Evolutionary conservation across 1,139 yeast species (phyloP).

Genomic region (Spencermartinsiella ligniputridi): DNA sequence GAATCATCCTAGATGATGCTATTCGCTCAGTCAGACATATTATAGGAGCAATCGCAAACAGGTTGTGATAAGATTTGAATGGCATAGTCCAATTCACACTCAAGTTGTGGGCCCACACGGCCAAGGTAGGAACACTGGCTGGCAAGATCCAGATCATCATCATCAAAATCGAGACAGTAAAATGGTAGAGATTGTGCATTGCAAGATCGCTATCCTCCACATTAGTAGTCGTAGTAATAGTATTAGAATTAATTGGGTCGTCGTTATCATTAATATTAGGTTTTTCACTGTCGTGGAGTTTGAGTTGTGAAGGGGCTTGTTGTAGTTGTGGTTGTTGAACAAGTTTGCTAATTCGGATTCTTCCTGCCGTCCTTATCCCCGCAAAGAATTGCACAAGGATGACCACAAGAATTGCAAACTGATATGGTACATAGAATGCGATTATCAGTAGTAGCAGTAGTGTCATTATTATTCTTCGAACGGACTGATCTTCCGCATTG

Average conservation of each 20-base stretch:
- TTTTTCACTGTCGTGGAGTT: too few species aligned
- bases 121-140: constrained; percentile 30
- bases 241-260: background rate
- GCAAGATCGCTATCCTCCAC: background rate
- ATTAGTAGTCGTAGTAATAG: background rate
- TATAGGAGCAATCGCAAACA: constrained; percentile 32
- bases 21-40: constrained; percentile 28
- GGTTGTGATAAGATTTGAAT: constrained; percentile 28
- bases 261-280: background rate
- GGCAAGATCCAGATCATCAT: constrained; percentile 33
- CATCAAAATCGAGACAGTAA: constrained; percentile 27
- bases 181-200: constrained; percentile 14
- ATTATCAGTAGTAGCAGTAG: constrained; percentile 42
- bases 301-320: too few species aligned
- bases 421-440: constrained; percentile 68
- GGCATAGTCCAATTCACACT: constrained; percentile 29
- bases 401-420: constrained; percentile 44
- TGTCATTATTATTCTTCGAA: constrained; percentile 31
- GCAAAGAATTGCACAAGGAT: constrained; percentile 7
- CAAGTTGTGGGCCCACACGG: constrained; percentile 35
- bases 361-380: background rate
- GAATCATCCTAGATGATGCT: constrained; percentile 28
- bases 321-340: background rate
- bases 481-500: background rate
- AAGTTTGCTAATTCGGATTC: background rate